A percentile compares a stretch with the other conserved stretches of the same genome.
These are phyloP conservation scores for Arthrobotrys megalospora DNA, from an alignment of 2,329 filamentous ascomycete genomes.

Conservation along the genomic window DNA sequence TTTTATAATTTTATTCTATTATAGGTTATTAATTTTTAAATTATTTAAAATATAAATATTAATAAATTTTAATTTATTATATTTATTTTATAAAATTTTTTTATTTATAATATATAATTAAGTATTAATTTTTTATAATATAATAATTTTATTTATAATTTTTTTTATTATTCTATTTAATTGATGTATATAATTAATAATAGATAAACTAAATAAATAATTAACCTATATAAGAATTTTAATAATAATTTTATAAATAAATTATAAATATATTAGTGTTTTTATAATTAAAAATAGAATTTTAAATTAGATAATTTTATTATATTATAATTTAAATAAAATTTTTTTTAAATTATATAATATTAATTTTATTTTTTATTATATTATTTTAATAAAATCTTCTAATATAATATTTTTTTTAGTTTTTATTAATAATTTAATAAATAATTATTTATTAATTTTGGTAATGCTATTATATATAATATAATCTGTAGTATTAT, in stretches of 20 bases:
- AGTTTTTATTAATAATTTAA: too few relatives aligned
- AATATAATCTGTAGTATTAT: too few relatives aligned
- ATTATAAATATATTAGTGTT: conserved; percentile 16
- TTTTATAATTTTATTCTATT: too few relatives aligned
- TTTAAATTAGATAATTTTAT: too few relatives aligned
- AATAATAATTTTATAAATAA: neutral
- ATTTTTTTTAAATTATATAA: too few relatives aligned
- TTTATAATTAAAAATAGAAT: conserved; percentile 6
- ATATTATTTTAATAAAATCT: too few relatives aligned
- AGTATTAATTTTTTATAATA: neutral
- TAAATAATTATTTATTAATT: too few relatives aligned
- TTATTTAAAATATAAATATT: too few relatives aligned
- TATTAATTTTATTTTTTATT: too few relatives aligned
- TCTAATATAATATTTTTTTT: too few relatives aligned
- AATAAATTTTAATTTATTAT: neutral
- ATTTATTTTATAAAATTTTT: neutral
- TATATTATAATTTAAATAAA: conserved; percentile 27
- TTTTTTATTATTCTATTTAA: neutral
- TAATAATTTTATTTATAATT: conserved; percentile 1
- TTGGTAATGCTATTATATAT: too few relatives aligned
- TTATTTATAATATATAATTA: neutral
- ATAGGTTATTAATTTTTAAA: neutral
- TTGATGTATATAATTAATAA: neutral
- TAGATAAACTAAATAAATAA: neutral
- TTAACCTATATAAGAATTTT: neutral